A percentile compares a stretch with the other conserved stretches of the same genome.
Conservation (phyloP, 495 filamentous ascomycete species). For the Parathielavia appendiculata region DNA sequence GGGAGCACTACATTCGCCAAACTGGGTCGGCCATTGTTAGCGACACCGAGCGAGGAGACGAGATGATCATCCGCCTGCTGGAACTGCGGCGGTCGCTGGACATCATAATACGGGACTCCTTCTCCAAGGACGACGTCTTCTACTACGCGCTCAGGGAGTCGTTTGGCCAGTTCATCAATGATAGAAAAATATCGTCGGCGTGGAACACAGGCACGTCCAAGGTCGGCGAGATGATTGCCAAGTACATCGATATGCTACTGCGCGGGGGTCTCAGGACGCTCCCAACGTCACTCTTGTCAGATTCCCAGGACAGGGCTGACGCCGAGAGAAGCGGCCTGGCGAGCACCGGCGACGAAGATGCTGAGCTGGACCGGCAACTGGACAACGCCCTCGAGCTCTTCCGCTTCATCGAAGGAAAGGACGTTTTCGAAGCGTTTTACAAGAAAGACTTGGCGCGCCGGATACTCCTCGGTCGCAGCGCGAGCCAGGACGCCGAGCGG, state of each 20-base stretch:
- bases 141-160: slow-evolving; percentile 72
- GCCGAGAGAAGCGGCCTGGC: slow-evolving; percentile 52
- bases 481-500: slow-evolving; percentile 88
- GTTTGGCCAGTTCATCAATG: slow-evolving; percentile 88
- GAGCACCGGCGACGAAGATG: slow-evolving; percentile 72
- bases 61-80: slow-evolving; percentile 84
- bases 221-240: slow-evolving; percentile 97
- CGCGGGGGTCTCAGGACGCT: slow-evolving; percentile 80
- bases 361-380: slow-evolving; percentile 80
- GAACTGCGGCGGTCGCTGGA: slow-evolving; percentile 79
- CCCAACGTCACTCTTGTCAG: slow-evolving; percentile 51
- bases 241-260: slow-evolving; percentile 87
- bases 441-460: slow-evolving; percentile 91
- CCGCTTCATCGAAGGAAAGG: slow-evolving; percentile 94
- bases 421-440: slow-evolving; percentile 97
- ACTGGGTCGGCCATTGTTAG: slow-evolving; percentile 75
- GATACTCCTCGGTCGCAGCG: slow-evolving; percentile 83
- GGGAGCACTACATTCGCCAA: slow-evolving; percentile 69
- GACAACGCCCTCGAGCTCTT: slow-evolving; percentile 91
- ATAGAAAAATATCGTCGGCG: slow-evolving; percentile 59
- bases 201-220: slow-evolving; percentile 82
- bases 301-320: slow-evolving; percentile 44
- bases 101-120: slow-evolving; percentile 63
- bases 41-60: slow-evolving; percentile 66
- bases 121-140: slow-evolving; percentile 67